Evolutionary conservation across 2,329 filamentous ascomycete species (phyloP), one percentile per base, ranked within the genome.

Genomic region (Cladobotryum mycophilum): DNA sequence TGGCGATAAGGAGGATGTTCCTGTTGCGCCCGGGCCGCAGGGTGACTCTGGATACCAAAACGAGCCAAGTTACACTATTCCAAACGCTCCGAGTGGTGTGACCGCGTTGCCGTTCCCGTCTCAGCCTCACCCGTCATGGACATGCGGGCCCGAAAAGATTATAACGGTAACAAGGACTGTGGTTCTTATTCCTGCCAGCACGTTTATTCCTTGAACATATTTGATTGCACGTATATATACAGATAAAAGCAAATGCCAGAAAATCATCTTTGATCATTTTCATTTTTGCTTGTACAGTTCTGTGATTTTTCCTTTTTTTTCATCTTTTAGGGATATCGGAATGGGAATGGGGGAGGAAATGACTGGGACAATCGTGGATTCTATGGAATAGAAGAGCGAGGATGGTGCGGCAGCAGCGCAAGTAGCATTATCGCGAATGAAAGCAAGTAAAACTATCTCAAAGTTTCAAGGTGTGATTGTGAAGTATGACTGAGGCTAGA

Each of bases 181-280:
- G 20, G 41, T 14, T 41, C 4, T 46, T 37, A 33, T 35, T 22
- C 36, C 36, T 36, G 14, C 43, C 18, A 42, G 15, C 38, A 17
- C 44, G 25, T 35, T 12, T 35, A 30, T 45, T 42, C 33, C 35
- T 45, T 47, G 48, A 47, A 53, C 44, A 53, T 51, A 53, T 25
- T 44, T 51, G 51, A 51, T 43, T 53, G 18, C 44, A 38, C 36
- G 30, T 45, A 49, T 51, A 53, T 48, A 53, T 53, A 46, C 20
- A 49, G 18, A 40, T 35, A 33, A 13, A 47, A 12, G n/a, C 15
- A 38, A 33, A 8, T 22, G 37, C 33, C 33, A 22, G 37, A 33
- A n/a, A n/a, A 47, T 33, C 11, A 17, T 22, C n/a, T 15, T 44
- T 20, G 33, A 18, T n/a, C 20, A 41, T 52, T 49, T 41, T 49